A percentile compares a stretch with the other conserved stretches of the same genome.
Conservation (phyloP, 2,329 filamentous ascomycete species). For the Aspergillus neotritici region DNA sequence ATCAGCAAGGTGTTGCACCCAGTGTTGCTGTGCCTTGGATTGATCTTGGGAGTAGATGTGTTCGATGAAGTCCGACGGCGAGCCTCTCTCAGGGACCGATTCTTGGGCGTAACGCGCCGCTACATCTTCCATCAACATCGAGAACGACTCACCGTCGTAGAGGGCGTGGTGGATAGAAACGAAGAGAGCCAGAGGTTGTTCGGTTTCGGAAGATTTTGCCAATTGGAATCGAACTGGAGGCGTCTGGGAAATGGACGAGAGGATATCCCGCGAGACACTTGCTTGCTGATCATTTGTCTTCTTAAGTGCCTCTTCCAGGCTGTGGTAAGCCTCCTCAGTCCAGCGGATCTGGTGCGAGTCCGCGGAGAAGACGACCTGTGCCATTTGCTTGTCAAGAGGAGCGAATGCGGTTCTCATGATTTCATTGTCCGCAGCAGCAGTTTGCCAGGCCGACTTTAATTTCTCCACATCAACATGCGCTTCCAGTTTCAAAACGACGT, state of each 20-base stretch:
- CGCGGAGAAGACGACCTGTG: constrained; percentile 29
- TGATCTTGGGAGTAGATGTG: constrained; percentile 22
- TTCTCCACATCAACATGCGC: constrained; percentile 20
- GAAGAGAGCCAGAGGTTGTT: constrained; percentile 18
- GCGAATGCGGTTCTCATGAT: constrained; percentile 38
- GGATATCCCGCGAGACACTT: constrained; percentile 20
- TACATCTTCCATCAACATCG: constrained; percentile 31
- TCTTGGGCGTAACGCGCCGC: constrained; percentile 20
- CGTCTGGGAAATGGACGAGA: constrained; percentile 18
- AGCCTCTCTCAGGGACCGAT: constrained; percentile 13
- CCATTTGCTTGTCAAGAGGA: constrained; percentile 29
- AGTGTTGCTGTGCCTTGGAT: constrained; percentile 23
- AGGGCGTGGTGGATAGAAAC: constrained; percentile 36
- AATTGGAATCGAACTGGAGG: constrained; percentile 27
- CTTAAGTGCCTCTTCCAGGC: constrained; percentile 12
- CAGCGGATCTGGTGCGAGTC: constrained; percentile 14
- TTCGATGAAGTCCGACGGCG: constrained; percentile 21
- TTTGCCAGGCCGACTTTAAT: constrained; percentile 25
- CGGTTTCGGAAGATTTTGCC: constrained; percentile 7
- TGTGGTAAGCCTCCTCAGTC: constrained; percentile 14
- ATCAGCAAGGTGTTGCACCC: constrained; percentile 19
- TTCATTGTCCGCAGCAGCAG: constrained; percentile 27
- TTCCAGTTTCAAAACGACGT: constrained; percentile 32
- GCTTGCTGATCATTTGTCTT: constrained; percentile 5
- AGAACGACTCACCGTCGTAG: constrained; percentile 33